Evolutionary conservation across 2,329 filamentous ascomycete species (phyloP).

Genomic region (Cyphellophora attinorum): DNA sequence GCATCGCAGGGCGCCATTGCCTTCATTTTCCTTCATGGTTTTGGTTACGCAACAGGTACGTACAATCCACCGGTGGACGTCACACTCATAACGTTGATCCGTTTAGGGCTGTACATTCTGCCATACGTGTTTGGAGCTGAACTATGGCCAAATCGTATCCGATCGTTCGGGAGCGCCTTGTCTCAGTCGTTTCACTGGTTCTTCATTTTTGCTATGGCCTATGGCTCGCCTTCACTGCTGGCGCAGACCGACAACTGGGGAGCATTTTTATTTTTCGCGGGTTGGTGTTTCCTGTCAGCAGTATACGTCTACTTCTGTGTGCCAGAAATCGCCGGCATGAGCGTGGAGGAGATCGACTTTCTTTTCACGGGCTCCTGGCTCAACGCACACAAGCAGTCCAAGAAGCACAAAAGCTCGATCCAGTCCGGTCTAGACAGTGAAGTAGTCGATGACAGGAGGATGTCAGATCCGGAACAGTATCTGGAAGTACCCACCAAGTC

Average conservation of each 20-base stretch:
- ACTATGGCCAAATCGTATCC: slow-evolving; percentile 36
- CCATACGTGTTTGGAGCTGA: slow-evolving; percentile 38
- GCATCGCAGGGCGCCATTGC: slow-evolving; percentile 33
- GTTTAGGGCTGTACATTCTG: slow-evolving; percentile 28
- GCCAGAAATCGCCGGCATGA: slow-evolving; percentile 30
- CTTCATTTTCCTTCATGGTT: slow-evolving; percentile 35
- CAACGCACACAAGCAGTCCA: slow-evolving; percentile 9
- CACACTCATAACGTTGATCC: no score
- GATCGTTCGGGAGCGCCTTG: slow-evolving; percentile 34
- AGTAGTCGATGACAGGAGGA: no score
- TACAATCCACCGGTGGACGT: no score
- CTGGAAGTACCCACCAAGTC: no score
- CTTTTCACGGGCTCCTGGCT: slow-evolving; percentile 24
- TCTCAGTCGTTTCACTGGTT: slow-evolving; percentile 33
- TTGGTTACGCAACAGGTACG: slow-evolving; percentile 33
- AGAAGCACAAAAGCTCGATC: background rate
- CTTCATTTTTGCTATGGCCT: slow-evolving; percentile 31
- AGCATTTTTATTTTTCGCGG: slow-evolving; percentile 34
- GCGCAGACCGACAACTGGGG: slow-evolving; percentile 30
- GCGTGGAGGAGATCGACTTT: slow-evolving; percentile 29
- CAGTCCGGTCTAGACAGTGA: no score
- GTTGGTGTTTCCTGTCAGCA: slow-evolving; percentile 28
- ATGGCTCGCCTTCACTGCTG: slow-evolving; percentile 26
- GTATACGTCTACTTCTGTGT: slow-evolving; percentile 31
- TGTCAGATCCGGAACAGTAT: no score